Percentiles rank a stretch among this genome's conserved stretches.
Conservation (phyloP, 208 protist genomes). For the Porcisia deanei region DNA sequence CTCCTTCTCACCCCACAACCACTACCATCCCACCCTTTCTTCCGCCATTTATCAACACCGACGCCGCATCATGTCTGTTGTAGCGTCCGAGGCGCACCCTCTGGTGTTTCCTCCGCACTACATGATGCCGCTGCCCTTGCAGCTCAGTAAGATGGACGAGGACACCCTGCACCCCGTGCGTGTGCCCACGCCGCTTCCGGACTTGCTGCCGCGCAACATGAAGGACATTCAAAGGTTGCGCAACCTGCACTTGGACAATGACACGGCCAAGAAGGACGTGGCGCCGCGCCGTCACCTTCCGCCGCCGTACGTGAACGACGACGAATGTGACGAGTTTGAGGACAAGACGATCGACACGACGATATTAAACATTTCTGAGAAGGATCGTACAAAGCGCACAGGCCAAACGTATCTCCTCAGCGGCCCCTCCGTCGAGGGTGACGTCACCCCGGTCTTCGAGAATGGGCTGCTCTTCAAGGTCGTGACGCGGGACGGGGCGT, state of each 20-base stretch:
- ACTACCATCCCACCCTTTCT: not conserved
- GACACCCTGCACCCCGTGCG: conserved; percentile 64
- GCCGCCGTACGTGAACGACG: conserved; percentile 79
- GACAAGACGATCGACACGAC: conserved; percentile 69
- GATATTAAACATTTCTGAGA: conserved; percentile 49
- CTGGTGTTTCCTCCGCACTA: conserved; percentile 44
- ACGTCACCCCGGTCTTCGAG: conserved; percentile 63
- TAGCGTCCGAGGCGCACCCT: conserved; percentile 25
- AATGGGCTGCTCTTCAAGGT: conserved; percentile 77
- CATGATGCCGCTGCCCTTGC: conserved; percentile 48
- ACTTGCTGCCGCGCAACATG: conserved; percentile 69
- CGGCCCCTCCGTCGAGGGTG: conserved; percentile 51
- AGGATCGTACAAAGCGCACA: conserved; percentile 17
- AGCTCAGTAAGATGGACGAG: conserved; percentile 33
- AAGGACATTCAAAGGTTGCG: conserved; percentile 76
- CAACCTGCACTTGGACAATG: conserved; percentile 54
- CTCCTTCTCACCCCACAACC: too few relatives aligned
- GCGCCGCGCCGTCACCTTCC: conserved; percentile 56
- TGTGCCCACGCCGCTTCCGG: conserved; percentile 61
- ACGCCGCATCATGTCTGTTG: not conserved
- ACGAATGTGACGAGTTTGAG: conserved; percentile 84
- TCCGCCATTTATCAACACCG: not conserved
- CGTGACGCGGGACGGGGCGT: conserved; percentile 50
- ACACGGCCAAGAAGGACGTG: conserved; percentile 57
- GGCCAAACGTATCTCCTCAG: conserved; percentile 34